Conservation (phyloP, 2,329 filamentous ascomycete genomes). For the Cercospora sojina region DNA sequence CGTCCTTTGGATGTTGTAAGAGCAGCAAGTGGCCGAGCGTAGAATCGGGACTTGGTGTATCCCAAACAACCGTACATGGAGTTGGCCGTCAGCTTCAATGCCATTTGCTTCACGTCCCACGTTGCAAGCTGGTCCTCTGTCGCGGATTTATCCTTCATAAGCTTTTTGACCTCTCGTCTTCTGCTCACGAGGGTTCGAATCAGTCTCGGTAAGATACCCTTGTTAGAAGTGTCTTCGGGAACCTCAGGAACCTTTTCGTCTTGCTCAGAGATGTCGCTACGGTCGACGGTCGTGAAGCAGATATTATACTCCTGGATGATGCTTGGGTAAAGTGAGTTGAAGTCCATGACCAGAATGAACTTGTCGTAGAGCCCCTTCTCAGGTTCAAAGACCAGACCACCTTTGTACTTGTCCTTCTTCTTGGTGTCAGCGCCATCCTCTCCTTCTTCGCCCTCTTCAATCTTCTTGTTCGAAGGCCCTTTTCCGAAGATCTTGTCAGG, state of each 20-base stretch:
- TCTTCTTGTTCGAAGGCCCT: conserved; percentile 58
- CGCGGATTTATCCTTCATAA: conserved; percentile 93
- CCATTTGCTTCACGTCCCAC: conserved; percentile 98
- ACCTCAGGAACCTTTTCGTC: conserved; percentile 89
- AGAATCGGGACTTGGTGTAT: conserved; percentile 95
- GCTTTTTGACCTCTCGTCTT: conserved; percentile 85
- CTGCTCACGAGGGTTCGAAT: conserved; percentile 89
- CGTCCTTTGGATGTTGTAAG: conserved; percentile 96
- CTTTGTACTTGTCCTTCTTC: conserved; percentile 99
- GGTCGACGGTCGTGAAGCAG: conserved; percentile 95
- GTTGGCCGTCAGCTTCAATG: conserved; percentile 95
- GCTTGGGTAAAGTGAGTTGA: conserved; percentile 97
- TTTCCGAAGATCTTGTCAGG: conserved; percentile 89
- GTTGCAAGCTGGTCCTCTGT: conserved; percentile 83
- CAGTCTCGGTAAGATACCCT: conserved; percentile 83
- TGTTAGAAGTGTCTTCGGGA: conserved; percentile 67
- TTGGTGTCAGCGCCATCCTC: conserved; percentile 69
- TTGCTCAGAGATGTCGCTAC: conserved; percentile 69
- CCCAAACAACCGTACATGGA: conserved; percentile 99
- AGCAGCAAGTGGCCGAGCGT: conserved; percentile 89
- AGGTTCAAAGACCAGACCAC: conserved; percentile 95
- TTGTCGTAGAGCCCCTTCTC: conserved; percentile 98
- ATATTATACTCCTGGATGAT: conserved; percentile 99
- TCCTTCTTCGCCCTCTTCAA: conserved; percentile 71
- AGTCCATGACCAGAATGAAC: conserved; percentile 99